Conservation (phyloP, 331 rosid genomes). For the Prunus yedoensis region DNA sequence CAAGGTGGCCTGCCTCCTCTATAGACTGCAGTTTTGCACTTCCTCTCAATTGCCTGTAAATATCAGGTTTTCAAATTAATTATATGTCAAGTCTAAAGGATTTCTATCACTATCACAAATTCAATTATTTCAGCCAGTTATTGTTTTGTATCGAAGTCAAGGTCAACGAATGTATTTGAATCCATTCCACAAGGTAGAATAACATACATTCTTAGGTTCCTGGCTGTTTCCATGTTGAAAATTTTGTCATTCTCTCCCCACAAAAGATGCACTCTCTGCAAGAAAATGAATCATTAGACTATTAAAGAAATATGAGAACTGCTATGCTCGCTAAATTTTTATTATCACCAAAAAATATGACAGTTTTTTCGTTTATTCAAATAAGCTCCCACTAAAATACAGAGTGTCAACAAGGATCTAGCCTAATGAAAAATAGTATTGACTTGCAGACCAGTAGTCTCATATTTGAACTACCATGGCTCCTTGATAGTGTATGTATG, state of each 20-base stretch:
- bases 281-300: neutral
- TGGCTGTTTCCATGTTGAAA: slow-evolving; percentile 24
- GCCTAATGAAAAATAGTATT: rapidly evolving
- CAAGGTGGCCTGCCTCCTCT: slow-evolving; percentile 36
- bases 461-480: rapidly evolving
- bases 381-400: too few species aligned
- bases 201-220: slow-evolving; percentile 17
- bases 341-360: too few species aligned
- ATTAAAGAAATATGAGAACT: neutral
- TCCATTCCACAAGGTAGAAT: too few species aligned
- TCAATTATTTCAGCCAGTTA: neutral
- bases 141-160: neutral
- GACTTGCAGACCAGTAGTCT: too few species aligned
- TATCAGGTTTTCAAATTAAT: too few species aligned
- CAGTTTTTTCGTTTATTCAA: too few species aligned
- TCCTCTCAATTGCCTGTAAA: slow-evolving; percentile 24
- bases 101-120: neutral
- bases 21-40: slow-evolving; percentile 5
- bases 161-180: neutral
- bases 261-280: slow-evolving; percentile 27
- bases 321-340: too few species aligned
- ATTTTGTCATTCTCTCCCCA: slow-evolving; percentile 34
- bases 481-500: rapidly evolving
- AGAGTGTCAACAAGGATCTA: rapidly evolving
- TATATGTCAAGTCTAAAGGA: too few species aligned